These are phyloP conservation scores for Pecoramyces ruminantium DNA, from an alignment of 192 early-diverging fungal genomes.

Conservation along the genomic window DNA sequence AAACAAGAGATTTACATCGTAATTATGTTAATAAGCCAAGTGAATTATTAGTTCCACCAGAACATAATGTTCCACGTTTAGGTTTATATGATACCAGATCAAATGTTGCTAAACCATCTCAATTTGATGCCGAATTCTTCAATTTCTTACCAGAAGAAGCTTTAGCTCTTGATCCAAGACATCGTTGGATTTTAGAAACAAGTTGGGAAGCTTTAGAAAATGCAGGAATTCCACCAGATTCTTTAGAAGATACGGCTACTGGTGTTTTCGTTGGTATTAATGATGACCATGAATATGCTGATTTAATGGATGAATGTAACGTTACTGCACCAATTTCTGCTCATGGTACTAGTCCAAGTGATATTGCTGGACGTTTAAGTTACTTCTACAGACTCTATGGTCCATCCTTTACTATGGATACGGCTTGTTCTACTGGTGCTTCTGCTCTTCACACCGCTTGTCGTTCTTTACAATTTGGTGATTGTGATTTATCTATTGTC, in stretches of 20 bases:
- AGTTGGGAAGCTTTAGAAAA: constrained; percentile 9
- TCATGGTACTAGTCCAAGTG: neutral
- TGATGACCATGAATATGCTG: neutral
- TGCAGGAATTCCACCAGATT: constrained; percentile 1
- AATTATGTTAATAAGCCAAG: neutral
- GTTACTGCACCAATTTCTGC: neutral
- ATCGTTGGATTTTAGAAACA: constrained; percentile 2
- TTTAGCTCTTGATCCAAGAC: constrained; percentile 4
- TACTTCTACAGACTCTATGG: constrained; percentile 10
- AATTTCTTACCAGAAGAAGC: constrained; percentile 5
- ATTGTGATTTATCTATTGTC: constrained; percentile 13
- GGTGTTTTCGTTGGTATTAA: constrained; percentile 10
- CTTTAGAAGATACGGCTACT: constrained; percentile 7
- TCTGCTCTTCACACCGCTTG: constrained; percentile 12
- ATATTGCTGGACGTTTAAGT: constrained; percentile 8
- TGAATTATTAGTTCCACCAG: neutral
- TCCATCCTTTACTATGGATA: constrained; percentile 11
- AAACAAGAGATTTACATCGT: neutral
- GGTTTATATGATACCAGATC: neutral
- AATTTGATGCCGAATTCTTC: neutral
- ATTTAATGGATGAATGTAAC: neutral
- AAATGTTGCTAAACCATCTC: neutral
- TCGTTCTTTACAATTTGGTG: constrained; percentile 7
- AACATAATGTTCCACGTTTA: neutral
- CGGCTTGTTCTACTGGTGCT: constrained; percentile 11